Conservation (phyloP, 768 basidiomycete species). For the Panellus pusillus region DNA sequence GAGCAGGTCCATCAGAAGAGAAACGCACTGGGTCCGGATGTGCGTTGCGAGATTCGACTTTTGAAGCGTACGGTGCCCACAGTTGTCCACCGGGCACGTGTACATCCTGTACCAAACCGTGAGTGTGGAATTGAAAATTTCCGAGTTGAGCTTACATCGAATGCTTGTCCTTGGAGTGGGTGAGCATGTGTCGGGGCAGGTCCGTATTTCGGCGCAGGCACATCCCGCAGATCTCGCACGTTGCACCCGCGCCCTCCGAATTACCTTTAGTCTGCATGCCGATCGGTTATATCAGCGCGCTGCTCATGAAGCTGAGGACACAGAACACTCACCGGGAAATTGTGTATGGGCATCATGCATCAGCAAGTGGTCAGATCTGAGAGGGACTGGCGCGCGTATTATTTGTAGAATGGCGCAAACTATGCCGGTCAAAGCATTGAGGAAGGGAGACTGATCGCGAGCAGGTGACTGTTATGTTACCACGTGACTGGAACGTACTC, state of each 20-base stretch:
- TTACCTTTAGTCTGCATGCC: too few relatives aligned
- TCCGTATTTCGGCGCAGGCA: constrained; percentile 27
- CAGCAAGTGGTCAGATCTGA: too few relatives aligned
- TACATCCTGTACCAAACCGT: constrained; percentile 22
- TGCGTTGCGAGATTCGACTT: constrained; percentile 28
- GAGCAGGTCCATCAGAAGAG: neutral
- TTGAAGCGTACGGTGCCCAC: constrained; percentile 27
- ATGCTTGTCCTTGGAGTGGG: constrained; percentile 25
- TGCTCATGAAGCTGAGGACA: too few relatives aligned
- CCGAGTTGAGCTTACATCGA: constrained; percentile 18
- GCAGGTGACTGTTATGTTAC: too few relatives aligned
- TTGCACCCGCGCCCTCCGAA: constrained; percentile 11
- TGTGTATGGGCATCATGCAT: too few relatives aligned
- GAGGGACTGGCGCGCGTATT: too few relatives aligned
- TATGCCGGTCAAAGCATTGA: too few relatives aligned
- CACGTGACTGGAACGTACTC: too few relatives aligned
- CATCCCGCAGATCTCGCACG: constrained; percentile 20
- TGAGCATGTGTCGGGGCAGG: constrained; percentile 27
- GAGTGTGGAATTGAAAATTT: neutral
- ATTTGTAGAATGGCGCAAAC: too few relatives aligned
- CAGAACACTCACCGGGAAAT: too few relatives aligned
- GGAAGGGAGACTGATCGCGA: too few relatives aligned
- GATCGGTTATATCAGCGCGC: too few relatives aligned
- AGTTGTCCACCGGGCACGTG: constrained; percentile 23
- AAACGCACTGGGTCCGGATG: constrained; percentile 30